phyloP scores from a whole-genome alignment of 2,329 filamentous ascomycete species.

The Fusarium graminum region DNA sequence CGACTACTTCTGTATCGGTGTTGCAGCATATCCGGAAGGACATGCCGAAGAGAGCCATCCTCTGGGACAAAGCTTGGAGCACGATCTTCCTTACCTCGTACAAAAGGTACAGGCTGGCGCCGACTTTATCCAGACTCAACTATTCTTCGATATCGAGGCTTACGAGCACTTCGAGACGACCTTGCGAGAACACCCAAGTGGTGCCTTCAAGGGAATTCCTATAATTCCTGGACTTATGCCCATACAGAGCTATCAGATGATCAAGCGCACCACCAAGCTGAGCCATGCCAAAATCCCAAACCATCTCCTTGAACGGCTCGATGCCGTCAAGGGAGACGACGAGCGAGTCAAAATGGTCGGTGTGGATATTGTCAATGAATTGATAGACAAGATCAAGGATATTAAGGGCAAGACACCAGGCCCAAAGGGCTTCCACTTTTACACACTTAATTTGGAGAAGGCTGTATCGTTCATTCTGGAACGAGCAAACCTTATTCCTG shows the following conservation, averaged over 20 bases:
- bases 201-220: constrained; percentile 85
- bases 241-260: constrained; percentile 96
- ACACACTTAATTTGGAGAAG: constrained; percentile 96
- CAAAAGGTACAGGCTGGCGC: constrained; percentile 93
- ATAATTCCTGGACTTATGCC: constrained; percentile 98
- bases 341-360: constrained; percentile 84
- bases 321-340: constrained; percentile 81
- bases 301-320: constrained; percentile 76
- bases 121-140: constrained; percentile 98
- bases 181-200: constrained; percentile 84
- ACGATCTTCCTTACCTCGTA: constrained; percentile 88
- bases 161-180: constrained; percentile 84
- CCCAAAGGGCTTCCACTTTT: constrained; percentile 92
- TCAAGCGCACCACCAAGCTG: constrained; percentile 92
- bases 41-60: constrained; percentile 93
- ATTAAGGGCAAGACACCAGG: constrained; percentile 69
- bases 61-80: constrained; percentile 73
- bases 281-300: constrained; percentile 88
- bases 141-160: constrained; percentile 91
- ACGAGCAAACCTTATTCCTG: constrained; percentile 83
- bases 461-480: constrained; percentile 94
- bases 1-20: constrained; percentile 96
- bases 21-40: constrained; percentile 94
- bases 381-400: constrained; percentile 81
- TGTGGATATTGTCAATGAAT: constrained; percentile 85